Evolutionary conservation across 345 rosid species (phyloP).

Genomic region (Melastoma malabathricum): DNA sequence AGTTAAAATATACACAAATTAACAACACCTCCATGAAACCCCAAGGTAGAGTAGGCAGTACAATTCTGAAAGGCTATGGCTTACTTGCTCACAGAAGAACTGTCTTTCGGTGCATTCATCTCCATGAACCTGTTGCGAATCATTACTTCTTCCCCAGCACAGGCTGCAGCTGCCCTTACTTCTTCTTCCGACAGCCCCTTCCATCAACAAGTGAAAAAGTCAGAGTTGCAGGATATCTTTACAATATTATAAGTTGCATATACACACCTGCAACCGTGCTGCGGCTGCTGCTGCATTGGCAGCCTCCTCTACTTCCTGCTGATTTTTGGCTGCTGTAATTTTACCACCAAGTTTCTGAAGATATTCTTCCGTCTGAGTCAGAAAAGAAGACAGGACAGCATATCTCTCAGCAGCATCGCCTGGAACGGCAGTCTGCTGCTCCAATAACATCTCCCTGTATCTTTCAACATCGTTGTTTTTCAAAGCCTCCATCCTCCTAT

Average conservation of each 20-base stretch:
- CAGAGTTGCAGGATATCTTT: constrained; percentile 11
- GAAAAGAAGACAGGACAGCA: constrained; percentile 85
- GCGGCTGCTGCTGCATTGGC: constrained; percentile 88
- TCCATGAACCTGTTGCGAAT: constrained; percentile 85
- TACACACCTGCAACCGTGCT: constrained; percentile 70
- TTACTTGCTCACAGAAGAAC: constrained; percentile 93
- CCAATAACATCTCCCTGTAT: constrained; percentile 96
- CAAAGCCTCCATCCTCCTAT: constrained; percentile 97
- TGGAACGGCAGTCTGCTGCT: constrained; percentile 79
- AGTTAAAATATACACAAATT: neutral
- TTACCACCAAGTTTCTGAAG: constrained; percentile 87
- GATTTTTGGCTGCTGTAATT: constrained; percentile 85
- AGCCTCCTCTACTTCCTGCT: constrained; percentile 99
- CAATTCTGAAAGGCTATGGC: constrained; percentile 9
- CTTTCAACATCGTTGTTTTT: constrained; percentile 99
- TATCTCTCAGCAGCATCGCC: constrained; percentile 98
- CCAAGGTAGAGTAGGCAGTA: neutral
- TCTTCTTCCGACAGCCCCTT: constrained; percentile 99
- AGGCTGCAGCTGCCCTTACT: constrained; percentile 79
- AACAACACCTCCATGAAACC: neutral
- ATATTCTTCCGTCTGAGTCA: constrained; percentile 97
- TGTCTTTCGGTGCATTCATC: constrained; percentile 94
- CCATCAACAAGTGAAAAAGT: constrained; percentile 11
- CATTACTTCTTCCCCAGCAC: constrained; percentile 96
- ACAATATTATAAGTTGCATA: neutral